Evolutionary conservation across 2,329 filamentous ascomycete species (phyloP), one percentile per base, ranked within the genome.

Genomic region (Eutypella sp.): DNA sequence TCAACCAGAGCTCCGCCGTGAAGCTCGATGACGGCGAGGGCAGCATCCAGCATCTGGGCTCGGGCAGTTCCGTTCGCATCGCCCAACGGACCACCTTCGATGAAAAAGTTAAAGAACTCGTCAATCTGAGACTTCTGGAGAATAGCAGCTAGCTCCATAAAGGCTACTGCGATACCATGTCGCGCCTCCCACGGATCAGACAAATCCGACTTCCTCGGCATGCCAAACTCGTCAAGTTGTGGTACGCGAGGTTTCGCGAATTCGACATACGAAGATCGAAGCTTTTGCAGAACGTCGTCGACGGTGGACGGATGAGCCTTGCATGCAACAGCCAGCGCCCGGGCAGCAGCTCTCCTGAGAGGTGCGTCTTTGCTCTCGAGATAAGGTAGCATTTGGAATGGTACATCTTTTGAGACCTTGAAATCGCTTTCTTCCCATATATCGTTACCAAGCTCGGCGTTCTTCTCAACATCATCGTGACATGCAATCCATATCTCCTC

Each of bases 391-490:
- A 91, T 84, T 55, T 76, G 79, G 47, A 74, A 64, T 7, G 87
- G 81, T 8, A 87, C 78, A 6, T 85, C 75, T 18, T 79, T 70
- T 2, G 80, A 77, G 11, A 92, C 70, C 48, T 85, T 71, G 49
- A 97, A 85, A 7, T 81, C 85, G 61, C 92, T 95, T 60, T 96
- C 93, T 59, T 95, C 89, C 93, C 93, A 99, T 29, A 99, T 96
- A 11, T 92, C 87, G 42, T 76, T 79, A 6, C 87, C 92, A 44
- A 95, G 74, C 39, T 90, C 88, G 8, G 78, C 79, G 57, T 97
- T 97, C 63, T 97, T 91, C 37, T 86, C 81, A 18, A 89, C 81
- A 56, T 95, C 89, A 54, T 99, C 93, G 58, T 99, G 91, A 59
- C 84, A 92, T 37, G 88, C 88, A 36, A 99, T 76, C 90, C 90